These are phyloP conservation scores for Chaetoceros tenuissimus DNA, from an alignment of 108 stramenopile genomes.

Conservation along the genomic window DNA sequence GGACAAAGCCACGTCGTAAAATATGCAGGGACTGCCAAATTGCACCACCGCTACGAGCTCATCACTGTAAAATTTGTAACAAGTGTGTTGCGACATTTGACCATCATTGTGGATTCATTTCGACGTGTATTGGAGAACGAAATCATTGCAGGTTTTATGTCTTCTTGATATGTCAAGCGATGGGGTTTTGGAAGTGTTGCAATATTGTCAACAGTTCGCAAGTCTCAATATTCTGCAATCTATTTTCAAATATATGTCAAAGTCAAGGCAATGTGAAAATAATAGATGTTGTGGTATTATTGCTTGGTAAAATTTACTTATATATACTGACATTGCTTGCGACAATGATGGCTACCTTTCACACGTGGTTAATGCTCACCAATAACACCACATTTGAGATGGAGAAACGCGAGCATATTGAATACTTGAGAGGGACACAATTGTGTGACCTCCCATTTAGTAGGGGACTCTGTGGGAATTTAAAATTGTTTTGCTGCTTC, in stretches of 20 bases:
- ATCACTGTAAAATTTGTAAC: conserved; percentile 73
- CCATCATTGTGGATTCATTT: conserved; percentile 80
- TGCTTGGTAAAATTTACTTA: conserved; percentile 36
- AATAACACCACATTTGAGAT: conserved; percentile 68
- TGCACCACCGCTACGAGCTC: conserved; percentile 72
- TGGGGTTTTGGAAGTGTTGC: conserved; percentile 28
- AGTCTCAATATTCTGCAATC: conserved; percentile 8
- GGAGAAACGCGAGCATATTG: conserved; percentile 41
- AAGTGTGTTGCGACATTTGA: conserved; percentile 82
- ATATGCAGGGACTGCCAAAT: conserved; percentile 32
- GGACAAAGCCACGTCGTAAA: conserved; percentile 23
- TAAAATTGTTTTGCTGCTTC: conserved; percentile 32
- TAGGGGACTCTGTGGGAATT: conserved; percentile 30
- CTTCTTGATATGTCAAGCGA: conserved; percentile 48
- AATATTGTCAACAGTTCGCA: conserved; percentile 18
- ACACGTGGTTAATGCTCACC: conserved; percentile 33
- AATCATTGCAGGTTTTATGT: conserved; percentile 87
- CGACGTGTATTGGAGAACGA: conserved; percentile 82
- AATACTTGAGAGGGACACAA: conserved; percentile 52
- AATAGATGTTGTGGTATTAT: conserved; percentile 6
- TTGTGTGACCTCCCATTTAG: conserved; percentile 54
- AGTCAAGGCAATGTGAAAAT: conserved; percentile 3
- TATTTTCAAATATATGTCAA: not conserved
- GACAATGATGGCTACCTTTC: conserved; percentile 22
- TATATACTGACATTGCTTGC: conserved; percentile 30